Conservation (phyloP, 192 early-diverging fungal genomes). For the Backusella sp. region DNA sequence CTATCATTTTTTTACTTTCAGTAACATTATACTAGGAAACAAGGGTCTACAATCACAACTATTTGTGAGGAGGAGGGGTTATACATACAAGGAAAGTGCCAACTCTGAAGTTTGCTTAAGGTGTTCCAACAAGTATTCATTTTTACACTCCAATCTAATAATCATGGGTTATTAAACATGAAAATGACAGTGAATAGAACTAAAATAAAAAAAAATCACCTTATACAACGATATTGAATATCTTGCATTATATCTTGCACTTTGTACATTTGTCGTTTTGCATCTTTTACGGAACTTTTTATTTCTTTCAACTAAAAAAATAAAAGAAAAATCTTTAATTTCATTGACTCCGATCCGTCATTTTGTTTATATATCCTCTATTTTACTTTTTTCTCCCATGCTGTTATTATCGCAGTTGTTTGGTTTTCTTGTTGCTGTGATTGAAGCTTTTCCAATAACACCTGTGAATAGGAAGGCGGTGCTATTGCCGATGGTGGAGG, state of each 20-base stretch:
- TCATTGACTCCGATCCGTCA: not conserved
- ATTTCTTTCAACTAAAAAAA: not conserved
- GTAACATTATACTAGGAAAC: not conserved
- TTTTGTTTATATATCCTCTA: not conserved
- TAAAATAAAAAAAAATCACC: not conserved
- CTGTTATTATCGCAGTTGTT: not conserved
- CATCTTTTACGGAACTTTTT: not conserved
- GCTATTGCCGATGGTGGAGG: not conserved
- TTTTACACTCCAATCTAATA: constrained; percentile 13
- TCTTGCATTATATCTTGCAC: not conserved
- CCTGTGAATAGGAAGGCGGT: not conserved
- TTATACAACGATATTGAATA: not conserved
- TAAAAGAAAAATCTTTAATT: not conserved
- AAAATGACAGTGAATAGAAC: not conserved
- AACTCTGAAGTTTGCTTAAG: not conserved
- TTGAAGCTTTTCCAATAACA: not conserved
- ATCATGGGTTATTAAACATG: not conserved
- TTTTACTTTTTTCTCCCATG: constrained; percentile 2
- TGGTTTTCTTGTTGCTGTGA: not conserved
- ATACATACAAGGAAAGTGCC: not conserved
- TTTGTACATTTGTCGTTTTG: not conserved
- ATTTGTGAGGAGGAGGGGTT: not conserved
- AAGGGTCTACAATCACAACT: not conserved
- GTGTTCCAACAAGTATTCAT: not conserved
- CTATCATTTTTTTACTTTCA: not conserved